Percentiles rank a stretch among this genome's conserved stretches.
These are phyloP conservation scores for Botrytis aclada DNA, from an alignment of 2,329 filamentous ascomycete species.

Conservation along the genomic window DNA sequence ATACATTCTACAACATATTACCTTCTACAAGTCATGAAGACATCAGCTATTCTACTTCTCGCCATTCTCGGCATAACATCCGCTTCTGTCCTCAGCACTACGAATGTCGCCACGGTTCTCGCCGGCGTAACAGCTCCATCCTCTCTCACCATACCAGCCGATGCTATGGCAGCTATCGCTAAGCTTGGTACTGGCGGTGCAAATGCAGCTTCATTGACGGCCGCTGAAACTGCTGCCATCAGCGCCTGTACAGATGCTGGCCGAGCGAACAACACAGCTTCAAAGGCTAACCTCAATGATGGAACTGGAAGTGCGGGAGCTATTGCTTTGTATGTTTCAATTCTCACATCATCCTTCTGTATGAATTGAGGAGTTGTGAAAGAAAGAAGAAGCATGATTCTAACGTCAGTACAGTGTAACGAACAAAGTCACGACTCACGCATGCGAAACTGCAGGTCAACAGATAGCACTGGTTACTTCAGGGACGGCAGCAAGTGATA, in stretches of 20 bases:
- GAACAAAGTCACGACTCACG: constrained; percentile 29
- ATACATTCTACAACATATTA: constrained; percentile 4
- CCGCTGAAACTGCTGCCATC: constrained; percentile 27
- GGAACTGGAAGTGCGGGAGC: constrained; percentile 25
- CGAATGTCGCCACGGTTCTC: constrained; percentile 29
- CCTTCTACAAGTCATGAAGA: constrained; percentile 21
- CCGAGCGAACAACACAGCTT: constrained; percentile 28
- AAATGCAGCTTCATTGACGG: constrained; percentile 21
- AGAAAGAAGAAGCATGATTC: not conserved
- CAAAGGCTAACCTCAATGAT: constrained; percentile 23
- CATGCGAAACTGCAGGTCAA: constrained; percentile 27
- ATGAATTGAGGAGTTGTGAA: not conserved
- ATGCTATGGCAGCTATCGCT: constrained; percentile 29
- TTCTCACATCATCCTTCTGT: not conserved
- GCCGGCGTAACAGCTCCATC: constrained; percentile 23
- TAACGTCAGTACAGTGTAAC: constrained; percentile 23
- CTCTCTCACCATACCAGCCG: constrained; percentile 26
- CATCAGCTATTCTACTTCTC: constrained; percentile 18
- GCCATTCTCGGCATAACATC: constrained; percentile 20
- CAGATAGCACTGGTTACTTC: constrained; percentile 23
- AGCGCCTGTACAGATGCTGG: constrained; percentile 22
- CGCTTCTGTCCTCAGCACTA: constrained; percentile 27
- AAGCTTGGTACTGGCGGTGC: constrained; percentile 30
- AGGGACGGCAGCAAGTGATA: constrained; percentile 23
- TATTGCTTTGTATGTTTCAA: constrained; percentile 27